A percentile compares a stretch with the other conserved stretches of the same genome.
These are phyloP conservation scores for Globisporangium carolinianum DNA, from an alignment of 352 stramenopile species.

Conservation along the genomic window DNA sequence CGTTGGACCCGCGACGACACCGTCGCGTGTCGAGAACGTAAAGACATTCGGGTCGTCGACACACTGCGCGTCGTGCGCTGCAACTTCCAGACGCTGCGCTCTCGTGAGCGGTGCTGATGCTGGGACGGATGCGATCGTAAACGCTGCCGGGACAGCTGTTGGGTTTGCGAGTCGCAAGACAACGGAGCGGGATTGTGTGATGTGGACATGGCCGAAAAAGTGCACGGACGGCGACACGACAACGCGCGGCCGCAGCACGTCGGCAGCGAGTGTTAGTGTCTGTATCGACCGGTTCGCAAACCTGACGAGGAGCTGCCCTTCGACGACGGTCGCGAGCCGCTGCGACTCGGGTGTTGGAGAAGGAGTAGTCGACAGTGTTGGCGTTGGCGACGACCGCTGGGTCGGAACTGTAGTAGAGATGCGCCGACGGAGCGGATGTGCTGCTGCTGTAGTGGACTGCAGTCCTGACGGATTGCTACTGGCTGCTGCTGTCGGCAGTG, in stretches of 20 bases:
- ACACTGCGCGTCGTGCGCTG: constrained; percentile 39
- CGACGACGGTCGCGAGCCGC: constrained; percentile 19
- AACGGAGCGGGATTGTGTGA: constrained; percentile 32
- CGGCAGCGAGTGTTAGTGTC: constrained; percentile 35
- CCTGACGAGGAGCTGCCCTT: constrained; percentile 52
- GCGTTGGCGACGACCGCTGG: background rate
- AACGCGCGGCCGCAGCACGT: constrained; percentile 45
- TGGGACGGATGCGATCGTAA: constrained; percentile 49
- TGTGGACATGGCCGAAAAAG: constrained; percentile 58
- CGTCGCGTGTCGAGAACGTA: constrained; percentile 32
- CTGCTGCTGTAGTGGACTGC: no score
- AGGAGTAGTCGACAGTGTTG: background rate
- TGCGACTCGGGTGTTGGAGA: constrained; percentile 3
- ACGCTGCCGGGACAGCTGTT: constrained; percentile 45
- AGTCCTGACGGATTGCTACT: constrained; percentile 1
- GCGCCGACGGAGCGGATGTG: no score
- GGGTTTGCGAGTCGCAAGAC: constrained; percentile 56
- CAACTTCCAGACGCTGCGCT: constrained; percentile 50
- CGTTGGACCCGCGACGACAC: constrained; percentile 46
- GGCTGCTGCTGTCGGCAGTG: background rate
- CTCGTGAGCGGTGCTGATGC: constrained; percentile 40
- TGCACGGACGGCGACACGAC: constrained; percentile 59
- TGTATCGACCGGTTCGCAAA: constrained; percentile 68
- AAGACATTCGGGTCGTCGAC: constrained; percentile 60
- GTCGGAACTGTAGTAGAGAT: no score